A percentile compares a stretch with the other conserved stretches of the same genome.
These are phyloP conservation scores for Pseudopediastrum boryanum DNA, from an alignment of 139 green algal genomes.

Conservation along the genomic window DNA sequence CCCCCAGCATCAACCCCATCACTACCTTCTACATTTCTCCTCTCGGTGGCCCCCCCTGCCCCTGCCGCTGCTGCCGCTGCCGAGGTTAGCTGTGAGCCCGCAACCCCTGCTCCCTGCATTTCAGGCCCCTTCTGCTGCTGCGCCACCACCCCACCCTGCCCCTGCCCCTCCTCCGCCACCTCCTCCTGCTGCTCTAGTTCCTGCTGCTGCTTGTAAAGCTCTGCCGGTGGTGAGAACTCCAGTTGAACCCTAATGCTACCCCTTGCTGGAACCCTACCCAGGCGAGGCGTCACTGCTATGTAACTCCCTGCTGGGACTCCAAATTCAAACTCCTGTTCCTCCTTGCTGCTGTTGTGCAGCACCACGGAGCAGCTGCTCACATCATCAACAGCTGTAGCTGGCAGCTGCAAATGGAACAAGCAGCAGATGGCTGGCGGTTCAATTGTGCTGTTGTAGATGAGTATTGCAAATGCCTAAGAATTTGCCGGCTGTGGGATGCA, in stretches of 20 bases:
- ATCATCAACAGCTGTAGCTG: conserved; percentile 62
- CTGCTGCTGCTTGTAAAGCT: conserved; percentile 19
- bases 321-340: conserved; percentile 62
- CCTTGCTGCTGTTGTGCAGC: conserved; percentile 51
- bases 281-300: conserved; percentile 12
- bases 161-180: neutral
- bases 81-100: neutral
- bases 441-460: neutral
- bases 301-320: conserved; percentile 45
- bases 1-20: too few relatives aligned
- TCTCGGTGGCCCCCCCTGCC: conserved; percentile 3
- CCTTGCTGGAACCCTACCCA: neutral
- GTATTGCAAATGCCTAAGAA: neutral
- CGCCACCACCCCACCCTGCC: neutral
- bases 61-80: neutral
- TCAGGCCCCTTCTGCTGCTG: neutral
- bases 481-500: neutral
- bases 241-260: conserved; percentile 44
- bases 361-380: conserved; percentile 45
- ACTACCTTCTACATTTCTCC: too few relatives aligned
- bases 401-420: conserved; percentile 37
- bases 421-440: neutral
- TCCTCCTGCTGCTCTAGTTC: neutral
- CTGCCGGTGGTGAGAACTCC: conserved; percentile 43
- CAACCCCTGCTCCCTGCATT: neutral